Percentiles rank a stretch among this genome's conserved stretches.
Conservation (phyloP, 2,329 filamentous ascomycete species). For the Epichloe baconii region DNA sequence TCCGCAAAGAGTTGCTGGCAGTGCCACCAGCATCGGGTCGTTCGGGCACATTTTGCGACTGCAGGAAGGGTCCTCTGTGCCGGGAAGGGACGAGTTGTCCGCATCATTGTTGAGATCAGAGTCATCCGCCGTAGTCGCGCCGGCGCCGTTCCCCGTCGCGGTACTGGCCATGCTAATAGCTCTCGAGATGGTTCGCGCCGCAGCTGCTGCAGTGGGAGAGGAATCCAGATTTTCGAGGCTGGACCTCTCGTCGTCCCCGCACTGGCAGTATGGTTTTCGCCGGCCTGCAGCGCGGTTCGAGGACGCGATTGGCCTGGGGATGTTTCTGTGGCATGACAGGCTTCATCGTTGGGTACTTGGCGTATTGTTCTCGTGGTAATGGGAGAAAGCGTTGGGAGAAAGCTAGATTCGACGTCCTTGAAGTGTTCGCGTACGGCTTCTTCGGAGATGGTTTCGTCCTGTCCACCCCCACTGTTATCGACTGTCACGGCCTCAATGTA, state of each 20-base stretch:
- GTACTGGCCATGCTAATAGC: conserved; percentile 33
- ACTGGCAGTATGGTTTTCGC: conserved; percentile 15
- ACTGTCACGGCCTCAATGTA: conserved; percentile 28
- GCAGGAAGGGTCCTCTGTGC: conserved; percentile 16
- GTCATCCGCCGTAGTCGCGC: conserved; percentile 8
- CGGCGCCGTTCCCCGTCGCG: neutral
- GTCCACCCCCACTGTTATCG: conserved; percentile 17
- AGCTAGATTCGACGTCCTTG: conserved; percentile 53
- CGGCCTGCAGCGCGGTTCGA: neutral
- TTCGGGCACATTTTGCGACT: conserved; percentile 20
- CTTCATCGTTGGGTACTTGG: conserved; percentile 18
- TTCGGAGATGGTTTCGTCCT: conserved; percentile 38
- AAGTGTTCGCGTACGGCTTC: conserved; percentile 42
- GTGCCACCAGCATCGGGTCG: conserved; percentile 32
- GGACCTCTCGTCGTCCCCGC: conserved; percentile 33
- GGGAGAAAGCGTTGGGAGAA: conserved; percentile 44
- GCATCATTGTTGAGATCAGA: conserved; percentile 14
- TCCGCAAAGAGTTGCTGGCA: conserved; percentile 32
- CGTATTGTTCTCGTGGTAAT: conserved; percentile 32
- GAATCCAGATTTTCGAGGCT: conserved; percentile 41
- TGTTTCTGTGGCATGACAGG: conserved; percentile 48
- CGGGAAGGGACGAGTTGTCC: conserved; percentile 17
- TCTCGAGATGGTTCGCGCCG: conserved; percentile 39
- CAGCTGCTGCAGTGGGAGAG: conserved; percentile 42
- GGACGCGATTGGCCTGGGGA: conserved; percentile 20